Evolutionary conservation across 164 flowering plant genomes (phyloP), one percentile per base, ranked within the genome.

Genomic region (Liquidambar formosana): DNA sequence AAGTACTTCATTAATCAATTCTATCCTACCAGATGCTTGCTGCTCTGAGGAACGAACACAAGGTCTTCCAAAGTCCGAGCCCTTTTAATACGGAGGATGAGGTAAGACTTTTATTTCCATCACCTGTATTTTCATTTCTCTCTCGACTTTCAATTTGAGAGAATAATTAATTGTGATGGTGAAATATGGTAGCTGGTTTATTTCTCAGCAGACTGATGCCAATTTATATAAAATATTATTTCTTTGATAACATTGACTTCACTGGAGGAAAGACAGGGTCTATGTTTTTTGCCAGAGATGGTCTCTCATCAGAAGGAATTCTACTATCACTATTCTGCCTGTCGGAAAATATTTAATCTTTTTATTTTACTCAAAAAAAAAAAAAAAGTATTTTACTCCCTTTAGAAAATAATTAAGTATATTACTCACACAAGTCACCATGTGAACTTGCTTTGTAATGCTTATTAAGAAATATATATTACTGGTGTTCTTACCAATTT

Each of bases 11-110:
- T 52, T 23, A 61, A 15, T 52, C 43, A 22, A 33, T 48, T 61
- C 21, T 12, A 15, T 58, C 22, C 61, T 72, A 83, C 54, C 78
- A 96, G 99, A 88, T 96, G 96, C 87, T 93, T 77, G 99, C 98
- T 72, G 92, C 97, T 71, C 74, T 96, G 77, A 85, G 87, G 80
- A 93, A 88, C 66, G 95, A 90, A 68, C 71, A 63, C 65, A 81
- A 64, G 67, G 27, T 69, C 64, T 78, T 83, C 44, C 81, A 78
- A 57, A 68, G 71, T 71, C 73, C 64, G 8, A 75, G 83, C 57
- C 80, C 87, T 67, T 92, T 93, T 65, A 96, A 89, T 73, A 82
- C 86, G 0, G 99, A 96, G 78, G 81, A 89, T 23, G 99, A 96
- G 99, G 99, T 93, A 80, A 45, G 8, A 23, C 21, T 62, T 21